These are phyloP conservation scores for Fusarium tuaranense DNA, from an alignment of 2,329 filamentous ascomycete genomes.

Conservation along the genomic window DNA sequence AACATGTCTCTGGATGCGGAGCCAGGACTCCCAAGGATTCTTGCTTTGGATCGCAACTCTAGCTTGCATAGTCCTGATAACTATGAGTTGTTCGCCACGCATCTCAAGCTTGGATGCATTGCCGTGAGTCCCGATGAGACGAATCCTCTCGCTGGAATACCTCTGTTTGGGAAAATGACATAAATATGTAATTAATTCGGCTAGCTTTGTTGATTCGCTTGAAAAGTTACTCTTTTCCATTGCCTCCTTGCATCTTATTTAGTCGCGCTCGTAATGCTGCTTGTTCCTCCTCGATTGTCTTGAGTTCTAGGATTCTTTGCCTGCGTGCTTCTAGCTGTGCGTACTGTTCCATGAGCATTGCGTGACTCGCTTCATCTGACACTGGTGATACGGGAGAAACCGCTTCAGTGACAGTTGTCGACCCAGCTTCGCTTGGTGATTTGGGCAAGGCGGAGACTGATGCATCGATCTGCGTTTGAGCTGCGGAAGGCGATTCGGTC, in stretches of 20 bases:
- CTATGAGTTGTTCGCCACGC: conserved; percentile 4
- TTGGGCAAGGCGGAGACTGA: not conserved
- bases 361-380: not conserved
- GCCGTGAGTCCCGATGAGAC: not conserved
- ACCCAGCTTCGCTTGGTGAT: not conserved
- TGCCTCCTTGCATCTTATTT: not conserved
- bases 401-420: not conserved
- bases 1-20: not conserved
- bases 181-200: not conserved
- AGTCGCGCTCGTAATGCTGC: not conserved
- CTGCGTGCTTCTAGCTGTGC: not conserved
- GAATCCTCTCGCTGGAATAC: not conserved
- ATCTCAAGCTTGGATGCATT: not conserved
- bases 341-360: not conserved
- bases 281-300: not conserved
- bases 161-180: not conserved
- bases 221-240: not conserved
- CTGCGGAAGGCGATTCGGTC: not conserved
- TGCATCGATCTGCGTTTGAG: not conserved
- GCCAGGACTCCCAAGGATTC: not conserved
- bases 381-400: not conserved
- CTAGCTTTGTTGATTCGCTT: not conserved
- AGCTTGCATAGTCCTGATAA: conserved; percentile 7
- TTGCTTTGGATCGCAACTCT: not conserved
- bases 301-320: not conserved